A percentile compares a stretch with the other conserved stretches of the same genome.
Evolutionary conservation across 1,284 basidiomycete species (phyloP).

Genomic region (Sporisorium scitamineum): DNA sequence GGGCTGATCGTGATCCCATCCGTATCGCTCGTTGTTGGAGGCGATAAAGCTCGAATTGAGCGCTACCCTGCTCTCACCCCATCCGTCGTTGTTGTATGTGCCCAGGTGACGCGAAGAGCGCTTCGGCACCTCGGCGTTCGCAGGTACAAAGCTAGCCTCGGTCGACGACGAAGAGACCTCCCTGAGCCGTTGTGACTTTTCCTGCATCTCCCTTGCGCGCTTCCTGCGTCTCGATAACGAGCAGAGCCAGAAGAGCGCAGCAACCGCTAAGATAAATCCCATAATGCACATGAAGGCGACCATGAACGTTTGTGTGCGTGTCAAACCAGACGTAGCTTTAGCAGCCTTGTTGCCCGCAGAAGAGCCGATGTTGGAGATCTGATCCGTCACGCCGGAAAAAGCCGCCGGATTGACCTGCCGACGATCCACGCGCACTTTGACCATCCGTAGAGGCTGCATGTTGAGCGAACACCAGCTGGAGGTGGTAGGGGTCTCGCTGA

Average conservation of each 20-base stretch:
- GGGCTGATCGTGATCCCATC: slow-evolving; percentile 10
- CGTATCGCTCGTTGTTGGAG: slow-evolving; percentile 29
- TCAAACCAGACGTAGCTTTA: slow-evolving; percentile 27
- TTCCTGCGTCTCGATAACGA: slow-evolving; percentile 35
- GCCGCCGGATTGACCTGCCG: slow-evolving; percentile 48
- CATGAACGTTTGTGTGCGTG: slow-evolving; percentile 16
- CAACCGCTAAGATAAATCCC: slow-evolving; percentile 16
- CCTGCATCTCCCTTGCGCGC: slow-evolving; percentile 26
- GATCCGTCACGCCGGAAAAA: slow-evolving; percentile 42
- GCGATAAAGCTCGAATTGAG: slow-evolving; percentile 38
- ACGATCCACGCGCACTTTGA: background rate
- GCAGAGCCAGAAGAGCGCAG: slow-evolving; percentile 39
- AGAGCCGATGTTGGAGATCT: slow-evolving; percentile 35
- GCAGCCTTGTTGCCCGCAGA: slow-evolving; percentile 25
- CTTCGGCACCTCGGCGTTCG: slow-evolving; percentile 1
- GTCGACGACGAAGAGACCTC: slow-evolving; percentile 7
- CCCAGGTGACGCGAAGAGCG: slow-evolving; percentile 6
- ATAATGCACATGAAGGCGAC: slow-evolving; percentile 28
- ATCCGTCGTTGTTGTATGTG: slow-evolving; percentile 21
- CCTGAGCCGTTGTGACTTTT: slow-evolving; percentile 18
- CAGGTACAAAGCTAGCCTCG: background rate
- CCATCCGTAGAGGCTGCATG: slow-evolving; percentile 16
- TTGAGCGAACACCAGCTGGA: background rate
- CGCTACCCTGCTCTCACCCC: slow-evolving; percentile 41
- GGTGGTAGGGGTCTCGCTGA: background rate